Evolutionary conservation across 2,329 filamentous ascomycete species (phyloP), one percentile per base, ranked within the genome.

Genomic region (Trichoderma atroviride): DNA sequence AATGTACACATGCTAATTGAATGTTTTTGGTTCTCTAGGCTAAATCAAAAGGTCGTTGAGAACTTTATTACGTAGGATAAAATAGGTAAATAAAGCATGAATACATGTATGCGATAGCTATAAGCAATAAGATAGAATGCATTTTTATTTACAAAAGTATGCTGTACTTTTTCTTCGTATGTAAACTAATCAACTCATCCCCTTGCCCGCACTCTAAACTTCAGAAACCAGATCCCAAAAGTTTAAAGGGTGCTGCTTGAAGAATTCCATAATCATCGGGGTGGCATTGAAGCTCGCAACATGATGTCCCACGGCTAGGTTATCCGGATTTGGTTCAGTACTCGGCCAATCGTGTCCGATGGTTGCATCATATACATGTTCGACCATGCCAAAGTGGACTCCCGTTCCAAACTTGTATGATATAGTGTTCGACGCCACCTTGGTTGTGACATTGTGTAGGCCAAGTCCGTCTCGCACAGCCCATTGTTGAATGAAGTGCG

Each of bases 401-500:
- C 47, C 60, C 2, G 22, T 53, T 3, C 60, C 60, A 24, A 53
- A 63, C 35, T 55, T 63, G 31, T 63, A 63, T 13, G 50, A 40
- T 14, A 55, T 22, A 5, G 60, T 63, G 4, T 63, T 63, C 5
- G 60, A 35, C 1, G 60, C 52, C 14, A 62, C n/a, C 5, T 29
- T n/a, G 5, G 60, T 52, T 14, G 60, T 52, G 22, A 62, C 43
- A 27, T 62, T 62, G 10, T 37, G 13, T 6, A 35, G 40, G n/a
- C 60, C 47, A 24, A 62, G 60, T 2, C 29, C n/a, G 9, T 62
- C 60, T 35, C 60, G 43, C 19, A 11, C 31, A 7, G 60, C 60
- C 60, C 60, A 62, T 52, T 62, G 60, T n/a, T 62, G 60, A 52
- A 62, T 62, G 29, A 62, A 62, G 35, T 62, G 60, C 13, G 60